Evolutionary conservation across 768 basidiomycete species (phyloP).

Genomic region (Suillus subalutaceus): DNA sequence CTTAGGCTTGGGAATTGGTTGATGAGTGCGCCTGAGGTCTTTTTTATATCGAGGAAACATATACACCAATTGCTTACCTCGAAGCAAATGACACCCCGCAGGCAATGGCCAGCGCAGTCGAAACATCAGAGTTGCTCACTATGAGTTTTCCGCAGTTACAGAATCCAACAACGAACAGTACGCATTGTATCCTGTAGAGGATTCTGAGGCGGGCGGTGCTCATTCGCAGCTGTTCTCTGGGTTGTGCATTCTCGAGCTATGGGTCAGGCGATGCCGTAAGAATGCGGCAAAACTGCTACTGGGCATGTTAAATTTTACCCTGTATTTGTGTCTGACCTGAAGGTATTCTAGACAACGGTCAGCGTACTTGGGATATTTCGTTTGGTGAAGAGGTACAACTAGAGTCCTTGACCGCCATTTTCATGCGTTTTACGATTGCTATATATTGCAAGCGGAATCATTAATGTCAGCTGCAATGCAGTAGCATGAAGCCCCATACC

Average conservation of each 20-base stretch:
- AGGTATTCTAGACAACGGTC: not conserved
- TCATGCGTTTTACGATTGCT: not conserved
- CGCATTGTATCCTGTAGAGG: not conserved
- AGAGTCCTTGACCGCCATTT: not conserved
- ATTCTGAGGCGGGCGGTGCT: not conserved
- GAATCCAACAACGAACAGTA: not conserved
- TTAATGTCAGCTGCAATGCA: not conserved
- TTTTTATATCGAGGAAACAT: not conserved
- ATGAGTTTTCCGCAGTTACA: not conserved
- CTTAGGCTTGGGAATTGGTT: not conserved
- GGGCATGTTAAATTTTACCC: too few relatives aligned
- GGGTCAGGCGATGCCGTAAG: not conserved
- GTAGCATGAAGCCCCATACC: not conserved
- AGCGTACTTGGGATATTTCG: not conserved
- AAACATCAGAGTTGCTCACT: not conserved
- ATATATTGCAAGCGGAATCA: not conserved
- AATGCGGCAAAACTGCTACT: not conserved
- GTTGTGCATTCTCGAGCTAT: too few relatives aligned
- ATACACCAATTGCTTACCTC: slow-evolving; percentile 1
- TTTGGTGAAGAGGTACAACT: not conserved
- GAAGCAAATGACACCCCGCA: not conserved
- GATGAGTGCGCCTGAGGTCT: not conserved
- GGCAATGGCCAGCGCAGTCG: not conserved
- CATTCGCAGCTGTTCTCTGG: not conserved
- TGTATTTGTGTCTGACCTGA: not conserved